Base-by-base conservation (phyloP, 805 yeast species). In the Alloascoidea hylecoeti region DNA sequence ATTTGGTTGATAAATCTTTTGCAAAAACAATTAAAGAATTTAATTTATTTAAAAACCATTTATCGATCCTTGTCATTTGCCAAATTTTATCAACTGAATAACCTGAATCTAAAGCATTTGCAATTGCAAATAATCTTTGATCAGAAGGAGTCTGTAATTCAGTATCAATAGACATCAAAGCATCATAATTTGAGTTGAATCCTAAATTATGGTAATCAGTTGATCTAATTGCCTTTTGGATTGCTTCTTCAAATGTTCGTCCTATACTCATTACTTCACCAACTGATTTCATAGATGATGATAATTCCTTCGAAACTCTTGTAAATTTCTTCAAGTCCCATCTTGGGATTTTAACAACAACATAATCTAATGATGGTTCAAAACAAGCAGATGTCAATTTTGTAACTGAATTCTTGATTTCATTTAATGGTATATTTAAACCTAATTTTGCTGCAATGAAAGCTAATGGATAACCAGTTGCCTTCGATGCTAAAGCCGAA, bases 231-330 rank as follows among this genome's bases (percentile, higher is more conserved):
- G 97, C 98, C 64, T 89, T 89, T 61, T 92, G 98, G 46, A 89
- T 83, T 5, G 96, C 95, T 58, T 89, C 98, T 62, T 89, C 98
- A 49, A 89, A 89, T 17, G 94, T 89, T 60, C 98, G 73, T 53
- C 98, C 98, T 53, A 89, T 84, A 48, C 89, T 73, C 98, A 89
- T 89, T 38, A 92, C 97, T 61, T 89, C 98, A 68, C 98, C 98
- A 47, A 89, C 97, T 44, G 96, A 86, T 64, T 89, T 89, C 98
- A 89, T 89, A 18, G 95, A 76, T 2, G 96, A 86, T 5, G 92
- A 80, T 49, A 89, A 72, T 56, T 77, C 69, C 38, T 83, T 78
- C 15, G 94, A 81, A 30, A 89, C 97, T 57, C 95, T 73, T 44
- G 89, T 83, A 64, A 89, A 89, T 64, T 89, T 89, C 68, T 83